Base-by-base conservation (phyloP, 129 eudicot genomes). In the Heracleum sosnowskyi region DNA sequence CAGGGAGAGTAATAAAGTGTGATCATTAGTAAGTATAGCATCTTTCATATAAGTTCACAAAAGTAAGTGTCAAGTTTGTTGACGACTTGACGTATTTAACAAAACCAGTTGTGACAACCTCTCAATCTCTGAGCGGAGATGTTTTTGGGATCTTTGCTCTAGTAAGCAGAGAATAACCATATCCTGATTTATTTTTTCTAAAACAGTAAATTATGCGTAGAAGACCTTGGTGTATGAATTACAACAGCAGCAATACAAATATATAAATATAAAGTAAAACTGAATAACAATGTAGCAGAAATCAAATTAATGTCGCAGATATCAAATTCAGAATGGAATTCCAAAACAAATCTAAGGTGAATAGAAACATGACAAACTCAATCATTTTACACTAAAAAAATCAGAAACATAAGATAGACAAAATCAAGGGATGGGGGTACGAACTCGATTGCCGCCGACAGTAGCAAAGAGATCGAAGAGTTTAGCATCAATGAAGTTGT, bases 401-500 rank as follows among this genome's bases (percentile, higher is more conserved):
- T 66, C 39, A 66, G 5, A 4, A 5, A 26, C 33, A 26, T 60
- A 57, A 24, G 6, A 9, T 60, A 60, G 17, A 3, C 68, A 66
- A 66, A 31, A 0, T 33, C 3, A 31, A 66, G 24, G 36, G 7
- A 66, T 28, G 42, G 6, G 31, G 31, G 15, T 34, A 34, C 74
- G 0, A 84, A 95, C 99, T 71, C 97, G 90, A 83, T 92, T 90
- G 80, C 97, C 96, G 16, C 97, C 93, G 24, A 91, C 97, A 42
- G 97, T 92, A 86, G 97, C 97, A 86, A 96, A 96, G 85, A 87
- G 89, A 63, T 85, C 85, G 86, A 83, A 90, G 81, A 84, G 87
- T 29, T 89, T 87, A 69, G 99, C 87, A 64, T 96, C 99, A 74
- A 96, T 86, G 90, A 96, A 96, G 83, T 96, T 92, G 96, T 90